Percentiles rank a stretch among this genome's conserved stretches.
These are phyloP conservation scores for Zostera marina DNA, from an alignment of 116 monocot genomes.

Conservation along the genomic window DNA sequence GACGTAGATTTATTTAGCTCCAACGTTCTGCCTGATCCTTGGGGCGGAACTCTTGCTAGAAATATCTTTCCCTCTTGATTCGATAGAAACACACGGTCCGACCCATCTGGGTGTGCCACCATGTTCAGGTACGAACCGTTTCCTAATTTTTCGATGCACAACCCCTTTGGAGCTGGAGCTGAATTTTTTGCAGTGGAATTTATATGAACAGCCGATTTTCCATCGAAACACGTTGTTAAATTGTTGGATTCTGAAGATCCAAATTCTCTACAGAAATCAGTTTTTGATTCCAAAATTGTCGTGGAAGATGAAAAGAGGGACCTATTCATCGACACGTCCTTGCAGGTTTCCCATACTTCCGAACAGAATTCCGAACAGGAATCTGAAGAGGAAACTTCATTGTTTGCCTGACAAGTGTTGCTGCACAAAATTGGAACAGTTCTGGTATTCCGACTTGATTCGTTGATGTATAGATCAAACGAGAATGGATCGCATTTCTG, in stretches of 20 bases:
- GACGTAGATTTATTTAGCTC: constrained; percentile 35
- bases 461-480: constrained; percentile 31
- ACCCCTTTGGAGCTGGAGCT: constrained; percentile 35
- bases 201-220: constrained; percentile 12
- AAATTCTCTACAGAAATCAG: constrained; percentile 51
- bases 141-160: constrained; percentile 69
- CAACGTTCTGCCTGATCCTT: constrained; percentile 47
- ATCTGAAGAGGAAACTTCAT: too few species aligned
- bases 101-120: constrained; percentile 86
- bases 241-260: constrained; percentile 28
- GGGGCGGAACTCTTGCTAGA: constrained; percentile 57
- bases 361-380: constrained; percentile 36
- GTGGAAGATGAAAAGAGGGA: constrained; percentile 51
- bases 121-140: constrained; percentile 72
- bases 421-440: constrained; percentile 63
- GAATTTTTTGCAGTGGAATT: constrained; percentile 27
- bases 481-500: constrained; percentile 89
- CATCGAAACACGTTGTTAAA: constrained; percentile 47
- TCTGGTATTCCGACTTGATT: constrained; percentile 8
- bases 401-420: constrained; percentile 17
- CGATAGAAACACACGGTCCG: constrained; percentile 62
- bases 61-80: constrained; percentile 64
- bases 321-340: constrained; percentile 34
- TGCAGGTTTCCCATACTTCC: constrained; percentile 61
- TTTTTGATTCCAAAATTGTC: constrained; percentile 46